Evolutionary conservation across 2,329 filamentous ascomycete genomes (phyloP).

Genomic region (Talaromyces sp.): DNA sequence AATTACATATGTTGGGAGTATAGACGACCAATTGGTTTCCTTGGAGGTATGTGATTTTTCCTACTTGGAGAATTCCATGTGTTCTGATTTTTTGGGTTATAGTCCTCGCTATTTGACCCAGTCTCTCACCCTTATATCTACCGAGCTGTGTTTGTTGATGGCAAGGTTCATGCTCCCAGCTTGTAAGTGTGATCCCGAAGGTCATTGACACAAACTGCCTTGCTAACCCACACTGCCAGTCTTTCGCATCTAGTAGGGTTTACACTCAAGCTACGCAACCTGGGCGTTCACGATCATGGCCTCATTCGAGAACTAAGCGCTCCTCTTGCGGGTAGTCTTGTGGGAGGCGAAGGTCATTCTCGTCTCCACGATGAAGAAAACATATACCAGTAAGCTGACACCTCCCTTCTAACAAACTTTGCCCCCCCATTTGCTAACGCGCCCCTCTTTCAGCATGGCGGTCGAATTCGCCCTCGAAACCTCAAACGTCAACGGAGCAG

Average conservation of each 20-base stretch:
- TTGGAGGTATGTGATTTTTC: slow-evolving; percentile 61
- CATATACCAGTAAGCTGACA: slow-evolving; percentile 63
- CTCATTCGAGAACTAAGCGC: slow-evolving; percentile 83
- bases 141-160: slow-evolving; percentile 92
- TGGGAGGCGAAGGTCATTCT: slow-evolving; percentile 88
- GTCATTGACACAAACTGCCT: not conserved
- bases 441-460: slow-evolving; percentile 49
- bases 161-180: slow-evolving; percentile 82
- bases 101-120: slow-evolving; percentile 80
- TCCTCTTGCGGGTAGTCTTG: slow-evolving; percentile 83
- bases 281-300: slow-evolving; percentile 88
- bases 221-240: slow-evolving; percentile 27
- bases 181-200: slow-evolving; percentile 50
- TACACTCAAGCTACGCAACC: slow-evolving; percentile 84
- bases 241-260: slow-evolving; percentile 90
- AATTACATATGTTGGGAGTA: slow-evolving; percentile 84
- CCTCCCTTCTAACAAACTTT: not conserved
- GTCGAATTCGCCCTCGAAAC: slow-evolving; percentile 70
- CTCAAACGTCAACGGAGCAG: slow-evolving; percentile 43
- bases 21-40: slow-evolving; percentile 93
- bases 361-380: slow-evolving; percentile 83
- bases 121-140: slow-evolving; percentile 89
- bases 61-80: not conserved
- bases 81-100: not conserved
- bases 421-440: not conserved